Conservation (phyloP, 1,139 yeast species). For the Blastobotrys arbuscula region DNA sequence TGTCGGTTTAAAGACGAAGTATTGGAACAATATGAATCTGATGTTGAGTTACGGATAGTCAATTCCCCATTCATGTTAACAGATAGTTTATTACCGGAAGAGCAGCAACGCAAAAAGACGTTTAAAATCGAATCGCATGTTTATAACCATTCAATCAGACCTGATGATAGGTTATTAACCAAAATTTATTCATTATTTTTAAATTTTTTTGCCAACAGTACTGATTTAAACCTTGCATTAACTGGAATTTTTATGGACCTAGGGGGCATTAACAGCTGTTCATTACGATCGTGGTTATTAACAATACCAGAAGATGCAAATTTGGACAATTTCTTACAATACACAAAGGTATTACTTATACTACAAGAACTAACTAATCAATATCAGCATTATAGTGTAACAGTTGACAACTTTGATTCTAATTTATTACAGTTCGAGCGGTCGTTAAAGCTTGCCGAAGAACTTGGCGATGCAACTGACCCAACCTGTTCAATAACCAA, state of each 20-base stretch:
- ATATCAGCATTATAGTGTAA: conserved; percentile 15
- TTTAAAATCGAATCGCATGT: conserved; percentile 3
- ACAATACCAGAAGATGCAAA: conserved; percentile 2
- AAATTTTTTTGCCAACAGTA: conserved; percentile 24
- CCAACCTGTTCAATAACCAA: not conserved
- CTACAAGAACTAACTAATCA: conserved; percentile 16
- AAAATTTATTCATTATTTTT: conserved; percentile 15
- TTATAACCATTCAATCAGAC: conserved; percentile 17
- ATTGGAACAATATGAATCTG: conserved; percentile 19
- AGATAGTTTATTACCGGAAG: conserved; percentile 14
- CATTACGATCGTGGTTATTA: conserved; percentile 24
- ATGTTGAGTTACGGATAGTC: conserved; percentile 19
- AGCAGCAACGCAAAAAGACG: conserved; percentile 10
- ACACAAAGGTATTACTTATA: conserved; percentile 13
- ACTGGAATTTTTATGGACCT: conserved; percentile 26
- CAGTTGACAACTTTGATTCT: conserved; percentile 16
- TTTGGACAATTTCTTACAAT: not conserved
- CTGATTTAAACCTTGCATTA: conserved; percentile 26
- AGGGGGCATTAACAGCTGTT: conserved; percentile 22
- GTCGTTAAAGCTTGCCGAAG: conserved; percentile 13
- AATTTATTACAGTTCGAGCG: conserved; percentile 20
- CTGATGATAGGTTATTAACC: conserved; percentile 20
- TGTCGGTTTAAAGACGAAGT: not conserved
- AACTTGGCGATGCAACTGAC: conserved; percentile 12
- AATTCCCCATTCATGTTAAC: conserved; percentile 20